Percentiles rank a stretch among this genome's conserved stretches.
Evolutionary conservation across 176 grass and related monocot species (phyloP).

Genomic region (Phragmites australis): DNA sequence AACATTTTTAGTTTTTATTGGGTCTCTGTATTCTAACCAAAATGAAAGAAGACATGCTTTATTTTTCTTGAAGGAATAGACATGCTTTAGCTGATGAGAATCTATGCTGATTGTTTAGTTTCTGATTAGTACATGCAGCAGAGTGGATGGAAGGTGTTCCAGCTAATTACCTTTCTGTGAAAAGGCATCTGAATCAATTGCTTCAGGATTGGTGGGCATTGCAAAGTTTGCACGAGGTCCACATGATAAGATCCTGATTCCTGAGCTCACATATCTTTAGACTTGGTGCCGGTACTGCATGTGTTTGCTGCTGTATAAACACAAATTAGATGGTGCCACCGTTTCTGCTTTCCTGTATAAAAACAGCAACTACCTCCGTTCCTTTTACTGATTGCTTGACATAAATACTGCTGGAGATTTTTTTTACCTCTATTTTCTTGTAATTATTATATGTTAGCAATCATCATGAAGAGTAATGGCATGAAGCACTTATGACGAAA

Average conservation of each 20-base stretch:
- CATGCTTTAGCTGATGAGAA: no score
- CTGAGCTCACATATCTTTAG: background rate
- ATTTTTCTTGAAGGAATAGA: no score
- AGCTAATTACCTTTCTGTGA: background rate
- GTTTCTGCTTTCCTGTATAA: background rate
- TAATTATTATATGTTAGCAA: no score
- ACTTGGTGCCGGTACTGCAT: background rate
- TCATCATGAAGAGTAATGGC: no score
- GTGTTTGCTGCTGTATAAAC: background rate
- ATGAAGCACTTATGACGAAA: no score
- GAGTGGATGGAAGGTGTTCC: background rate
- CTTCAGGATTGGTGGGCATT: constrained; percentile 3
- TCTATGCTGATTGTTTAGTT: background rate
- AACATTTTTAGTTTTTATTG: background rate
- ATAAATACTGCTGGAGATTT: background rate
- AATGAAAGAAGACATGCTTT: background rate
- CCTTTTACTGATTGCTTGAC: background rate
- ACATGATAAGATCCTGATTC: background rate
- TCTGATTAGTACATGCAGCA: background rate
- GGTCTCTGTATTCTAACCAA: background rate
- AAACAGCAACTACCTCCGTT: background rate
- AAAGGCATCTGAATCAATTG: background rate
- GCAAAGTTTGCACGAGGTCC: constrained; percentile 5
- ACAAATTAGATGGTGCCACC: no score
- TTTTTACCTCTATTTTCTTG: no score